A percentile compares a stretch with the other conserved stretches of the same genome.
phyloP scores from a whole-genome alignment of 179 eudicot genomes.

The Nepenthes alata region DNA sequence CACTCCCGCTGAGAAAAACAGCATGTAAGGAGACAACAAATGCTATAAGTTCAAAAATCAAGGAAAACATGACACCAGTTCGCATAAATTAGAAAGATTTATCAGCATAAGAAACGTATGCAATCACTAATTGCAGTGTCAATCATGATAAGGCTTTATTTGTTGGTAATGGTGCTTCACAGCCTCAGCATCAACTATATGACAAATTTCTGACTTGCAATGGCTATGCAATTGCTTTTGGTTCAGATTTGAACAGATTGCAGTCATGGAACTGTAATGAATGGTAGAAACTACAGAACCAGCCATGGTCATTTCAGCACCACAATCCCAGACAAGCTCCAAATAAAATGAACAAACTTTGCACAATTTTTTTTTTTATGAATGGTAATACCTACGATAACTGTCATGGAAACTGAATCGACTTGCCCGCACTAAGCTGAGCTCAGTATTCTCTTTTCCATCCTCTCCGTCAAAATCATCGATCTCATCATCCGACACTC shows the following conservation, averaged over 20 bases:
- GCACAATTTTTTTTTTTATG: neutral
- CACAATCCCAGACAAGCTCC: neutral
- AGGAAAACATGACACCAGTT: neutral
- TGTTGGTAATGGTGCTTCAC: too few species aligned
- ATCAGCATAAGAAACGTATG: neutral
- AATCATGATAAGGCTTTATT: neutral
- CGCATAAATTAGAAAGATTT: neutral
- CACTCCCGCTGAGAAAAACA: conserved; percentile 29
- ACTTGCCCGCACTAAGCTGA: conserved; percentile 22
- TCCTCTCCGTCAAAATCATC: conserved; percentile 33
- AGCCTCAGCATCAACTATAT: too few species aligned
- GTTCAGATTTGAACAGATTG: too few species aligned
- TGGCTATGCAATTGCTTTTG: too few species aligned
- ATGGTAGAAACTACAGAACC: too few species aligned
- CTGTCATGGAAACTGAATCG: conserved; percentile 44
- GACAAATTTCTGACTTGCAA: too few species aligned
- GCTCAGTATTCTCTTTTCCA: conserved; percentile 17
- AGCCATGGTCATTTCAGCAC: too few species aligned
- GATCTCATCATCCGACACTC: conserved; percentile 31
- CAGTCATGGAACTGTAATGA: too few species aligned
- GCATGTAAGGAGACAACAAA: neutral
- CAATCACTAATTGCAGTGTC: neutral
- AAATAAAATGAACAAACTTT: neutral
- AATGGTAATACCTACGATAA: conserved; percentile 38
- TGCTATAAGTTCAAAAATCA: neutral